Conservation (phyloP, 495 filamentous ascomycete genomes). For the Aspergillus coremiiformis region DNA sequence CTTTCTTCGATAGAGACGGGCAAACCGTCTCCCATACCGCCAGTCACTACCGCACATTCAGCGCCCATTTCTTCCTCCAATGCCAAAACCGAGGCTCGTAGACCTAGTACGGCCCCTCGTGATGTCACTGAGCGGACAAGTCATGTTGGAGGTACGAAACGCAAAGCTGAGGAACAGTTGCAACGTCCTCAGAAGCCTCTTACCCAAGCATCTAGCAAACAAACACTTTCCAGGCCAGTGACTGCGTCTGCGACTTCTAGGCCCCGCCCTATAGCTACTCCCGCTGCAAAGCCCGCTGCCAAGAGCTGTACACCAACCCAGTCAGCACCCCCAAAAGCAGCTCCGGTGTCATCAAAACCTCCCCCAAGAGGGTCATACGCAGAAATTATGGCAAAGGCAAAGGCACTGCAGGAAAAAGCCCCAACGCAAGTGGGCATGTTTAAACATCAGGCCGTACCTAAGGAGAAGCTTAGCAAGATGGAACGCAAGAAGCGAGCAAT, state of each 20-base stretch:
- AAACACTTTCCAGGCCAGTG: conserved; percentile 3
- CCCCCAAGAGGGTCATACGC: conserved; percentile 40
- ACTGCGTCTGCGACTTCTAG: conserved; percentile 10
- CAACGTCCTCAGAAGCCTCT: conserved; percentile 24
- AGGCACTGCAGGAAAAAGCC: conserved; percentile 30
- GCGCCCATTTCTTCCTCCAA: conserved; percentile 22
- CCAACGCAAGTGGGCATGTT: conserved; percentile 30
- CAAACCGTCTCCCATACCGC: conserved; percentile 26
- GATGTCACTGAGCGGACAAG: conserved; percentile 15
- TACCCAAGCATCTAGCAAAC: conserved; percentile 13
- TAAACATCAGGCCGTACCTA: conserved; percentile 31
- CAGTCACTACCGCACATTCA: conserved; percentile 23
- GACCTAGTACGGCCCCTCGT: conserved; percentile 9
- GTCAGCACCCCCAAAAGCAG: conserved; percentile 12
- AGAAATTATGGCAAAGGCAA: conserved; percentile 36
- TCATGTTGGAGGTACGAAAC: conserved; percentile 28
- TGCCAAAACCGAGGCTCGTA: conserved; percentile 23
- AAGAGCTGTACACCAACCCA: conserved; percentile 11
- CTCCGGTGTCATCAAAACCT: conserved; percentile 25
- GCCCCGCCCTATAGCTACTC: conserved; percentile 14
- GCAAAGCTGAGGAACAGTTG: conserved; percentile 39
- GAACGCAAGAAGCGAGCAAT: conserved; percentile 33
- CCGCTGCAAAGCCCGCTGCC: conserved; percentile 16
- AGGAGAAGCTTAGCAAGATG: conserved; percentile 32
- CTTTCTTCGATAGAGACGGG: conserved; percentile 48